Percentiles rank a stretch among this genome's conserved stretches.
Conservation (phyloP, 1,284 basidiomycete species). For the Coniferiporia weirii region DNA sequence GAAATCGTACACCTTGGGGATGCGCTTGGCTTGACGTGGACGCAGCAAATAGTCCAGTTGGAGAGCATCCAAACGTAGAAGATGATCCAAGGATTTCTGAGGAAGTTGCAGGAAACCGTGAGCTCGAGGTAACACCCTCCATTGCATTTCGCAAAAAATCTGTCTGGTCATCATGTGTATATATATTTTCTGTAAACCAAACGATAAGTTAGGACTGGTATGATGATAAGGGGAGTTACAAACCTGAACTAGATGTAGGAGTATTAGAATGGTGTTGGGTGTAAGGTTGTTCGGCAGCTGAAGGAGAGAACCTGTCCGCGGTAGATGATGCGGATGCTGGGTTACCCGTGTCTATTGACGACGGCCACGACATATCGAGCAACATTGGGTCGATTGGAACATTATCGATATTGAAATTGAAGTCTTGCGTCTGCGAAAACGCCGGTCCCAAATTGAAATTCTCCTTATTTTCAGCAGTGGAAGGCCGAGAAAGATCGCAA, state of each 20-base stretch:
- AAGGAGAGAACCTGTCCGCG: neutral
- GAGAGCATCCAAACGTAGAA: neutral
- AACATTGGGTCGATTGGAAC: conserved; percentile 11
- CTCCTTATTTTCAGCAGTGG: conserved; percentile 4
- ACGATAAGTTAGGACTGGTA: neutral
- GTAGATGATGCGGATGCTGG: neutral
- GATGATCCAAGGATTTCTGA: neutral
- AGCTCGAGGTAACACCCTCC: neutral
- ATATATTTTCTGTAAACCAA: neutral
- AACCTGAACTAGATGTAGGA: neutral
- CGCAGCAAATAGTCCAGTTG: neutral
- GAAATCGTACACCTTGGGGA: conserved; percentile 3
- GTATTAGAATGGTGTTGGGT: neutral
- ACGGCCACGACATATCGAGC: neutral
- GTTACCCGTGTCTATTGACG: neutral
- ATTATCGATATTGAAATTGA: conserved; percentile 6
- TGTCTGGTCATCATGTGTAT: neutral
- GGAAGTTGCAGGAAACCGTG: neutral
- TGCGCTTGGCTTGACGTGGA: neutral
- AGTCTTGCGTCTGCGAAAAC: neutral
- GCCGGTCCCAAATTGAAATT: neutral
- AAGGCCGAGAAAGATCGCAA: conserved; percentile 4
- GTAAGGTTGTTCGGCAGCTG: neutral
- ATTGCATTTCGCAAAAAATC: neutral
- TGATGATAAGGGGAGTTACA: neutral